A percentile compares a stretch with the other conserved stretches of the same genome.
Evolutionary conservation across 2,329 filamentous ascomycete genomes (phyloP).

Genomic region (Thelonectria olida): DNA sequence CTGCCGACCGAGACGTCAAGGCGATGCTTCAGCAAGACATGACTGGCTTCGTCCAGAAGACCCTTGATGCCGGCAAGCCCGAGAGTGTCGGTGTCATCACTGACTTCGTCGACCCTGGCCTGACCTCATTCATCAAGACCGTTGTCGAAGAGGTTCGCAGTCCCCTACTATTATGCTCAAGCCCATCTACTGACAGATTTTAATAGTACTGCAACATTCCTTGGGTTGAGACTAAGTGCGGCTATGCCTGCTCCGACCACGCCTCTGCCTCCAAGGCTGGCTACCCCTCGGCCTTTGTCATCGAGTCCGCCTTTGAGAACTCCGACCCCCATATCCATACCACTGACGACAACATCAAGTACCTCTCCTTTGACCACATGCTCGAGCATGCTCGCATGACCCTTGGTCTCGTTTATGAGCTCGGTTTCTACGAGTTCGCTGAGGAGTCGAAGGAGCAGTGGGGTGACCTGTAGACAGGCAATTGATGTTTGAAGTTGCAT

Average conservation of each 20-base stretch:
- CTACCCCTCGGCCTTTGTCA: constrained; percentile 80
- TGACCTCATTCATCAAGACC: constrained; percentile 91
- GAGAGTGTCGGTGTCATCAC: constrained; percentile 94
- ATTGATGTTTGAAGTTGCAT: background rate
- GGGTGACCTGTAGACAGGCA: constrained; percentile 47
- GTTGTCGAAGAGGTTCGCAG: constrained; percentile 69
- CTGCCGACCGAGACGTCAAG: constrained; percentile 78
- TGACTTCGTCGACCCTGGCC: constrained; percentile 83
- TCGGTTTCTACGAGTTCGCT: constrained; percentile 79
- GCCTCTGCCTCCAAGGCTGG: constrained; percentile 78
- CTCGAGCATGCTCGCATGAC: constrained; percentile 88
- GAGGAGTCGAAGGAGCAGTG: constrained; percentile 44
- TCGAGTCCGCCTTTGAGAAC: constrained; percentile 75
- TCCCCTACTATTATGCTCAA: background rate
- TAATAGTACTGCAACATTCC: constrained; percentile 86
- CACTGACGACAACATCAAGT: constrained; percentile 75
- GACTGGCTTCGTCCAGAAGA: constrained; percentile 89
- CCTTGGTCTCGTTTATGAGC: constrained; percentile 83
- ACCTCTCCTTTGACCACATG: constrained; percentile 88
- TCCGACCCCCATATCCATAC: constrained; percentile 76
- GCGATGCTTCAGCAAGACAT: constrained; percentile 99
- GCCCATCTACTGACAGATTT: constrained; percentile 7
- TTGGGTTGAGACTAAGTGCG: constrained; percentile 87
- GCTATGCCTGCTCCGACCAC: constrained; percentile 84
- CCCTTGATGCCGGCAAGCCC: constrained; percentile 80